phyloP scores from a whole-genome alignment of 2,329 filamentous ascomycete genomes.

The Sclerotinia nivalis region DNA sequence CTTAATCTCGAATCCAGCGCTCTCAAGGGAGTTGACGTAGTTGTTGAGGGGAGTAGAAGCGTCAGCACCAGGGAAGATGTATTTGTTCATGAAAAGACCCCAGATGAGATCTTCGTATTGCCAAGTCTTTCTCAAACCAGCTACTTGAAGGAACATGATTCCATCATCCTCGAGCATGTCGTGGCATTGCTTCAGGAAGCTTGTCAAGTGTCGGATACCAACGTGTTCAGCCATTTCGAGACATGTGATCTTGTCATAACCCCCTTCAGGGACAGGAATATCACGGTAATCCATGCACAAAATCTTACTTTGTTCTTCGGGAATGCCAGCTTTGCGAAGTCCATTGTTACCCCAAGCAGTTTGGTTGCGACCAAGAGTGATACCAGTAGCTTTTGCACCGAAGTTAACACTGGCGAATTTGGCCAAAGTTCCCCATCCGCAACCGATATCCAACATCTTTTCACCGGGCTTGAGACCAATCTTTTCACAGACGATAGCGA shows the following conservation, averaged over 20 bases:
- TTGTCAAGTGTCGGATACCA: constrained; percentile 81
- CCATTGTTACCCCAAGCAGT: constrained; percentile 95
- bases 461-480: constrained; percentile 81
- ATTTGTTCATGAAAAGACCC: constrained; percentile 99
- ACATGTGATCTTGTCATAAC: constrained; percentile 94
- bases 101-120: constrained; percentile 98
- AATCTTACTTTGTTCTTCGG: constrained; percentile 86
- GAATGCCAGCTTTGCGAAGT: constrained; percentile 76
- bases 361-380: constrained; percentile 94
- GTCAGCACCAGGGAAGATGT: constrained; percentile 95
- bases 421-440: constrained; percentile 95
- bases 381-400: constrained; percentile 77
- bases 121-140: constrained; percentile 91
- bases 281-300: constrained; percentile 98
- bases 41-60: constrained; percentile 90
- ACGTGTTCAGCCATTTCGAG: constrained; percentile 99
- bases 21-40: constrained; percentile 82
- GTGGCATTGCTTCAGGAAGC: constrained; percentile 82
- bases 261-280: constrained; percentile 73
- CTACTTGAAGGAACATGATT: constrained; percentile 93
- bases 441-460: constrained; percentile 88
- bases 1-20: constrained; percentile 88
- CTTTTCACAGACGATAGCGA: constrained; percentile 94
- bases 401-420: constrained; percentile 93
- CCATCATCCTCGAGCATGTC: constrained; percentile 97